phyloP scores from a whole-genome alignment of 306 rosid species.

The Arachis stenosperma region DNA sequence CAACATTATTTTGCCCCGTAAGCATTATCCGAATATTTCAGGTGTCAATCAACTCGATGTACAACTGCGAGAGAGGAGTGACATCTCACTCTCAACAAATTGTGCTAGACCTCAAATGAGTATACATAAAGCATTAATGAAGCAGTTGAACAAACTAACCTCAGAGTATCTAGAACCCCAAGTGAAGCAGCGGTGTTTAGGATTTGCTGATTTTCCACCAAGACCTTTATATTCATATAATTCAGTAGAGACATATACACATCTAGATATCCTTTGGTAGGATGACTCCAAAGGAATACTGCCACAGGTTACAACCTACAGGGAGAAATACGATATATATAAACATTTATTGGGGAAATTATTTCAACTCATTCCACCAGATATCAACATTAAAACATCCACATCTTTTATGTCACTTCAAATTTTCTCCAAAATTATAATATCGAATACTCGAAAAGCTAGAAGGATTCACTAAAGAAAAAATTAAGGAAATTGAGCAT shows the following conservation, averaged over 20 bases:
- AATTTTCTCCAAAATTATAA: constrained; percentile 7
- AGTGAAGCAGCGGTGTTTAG: constrained; percentile 71
- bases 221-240: constrained; percentile 82
- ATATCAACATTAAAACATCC: constrained; percentile 16
- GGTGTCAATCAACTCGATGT: neutral
- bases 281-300: constrained; percentile 97
- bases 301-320: constrained; percentile 98
- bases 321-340: constrained; percentile 33
- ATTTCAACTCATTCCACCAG: constrained; percentile 1
- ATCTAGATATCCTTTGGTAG: constrained; percentile 83
- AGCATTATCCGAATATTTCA: constrained; percentile 7
- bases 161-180: constrained; percentile 88
- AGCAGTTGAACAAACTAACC: constrained; percentile 58
- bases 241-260: constrained; percentile 87
- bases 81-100: neutral
- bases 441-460: constrained; percentile 14
- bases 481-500: constrained; percentile 1
- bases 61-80: neutral
- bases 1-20: neutral
- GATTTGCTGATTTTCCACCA: constrained; percentile 78
- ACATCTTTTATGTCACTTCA: neutral
- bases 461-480: constrained; percentile 6
- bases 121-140: constrained; percentile 21
- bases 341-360: neutral
- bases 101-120: constrained; percentile 7